phyloP scores from a whole-genome alignment of 805 yeast species.

The Jamesozyma gamospora region DNA sequence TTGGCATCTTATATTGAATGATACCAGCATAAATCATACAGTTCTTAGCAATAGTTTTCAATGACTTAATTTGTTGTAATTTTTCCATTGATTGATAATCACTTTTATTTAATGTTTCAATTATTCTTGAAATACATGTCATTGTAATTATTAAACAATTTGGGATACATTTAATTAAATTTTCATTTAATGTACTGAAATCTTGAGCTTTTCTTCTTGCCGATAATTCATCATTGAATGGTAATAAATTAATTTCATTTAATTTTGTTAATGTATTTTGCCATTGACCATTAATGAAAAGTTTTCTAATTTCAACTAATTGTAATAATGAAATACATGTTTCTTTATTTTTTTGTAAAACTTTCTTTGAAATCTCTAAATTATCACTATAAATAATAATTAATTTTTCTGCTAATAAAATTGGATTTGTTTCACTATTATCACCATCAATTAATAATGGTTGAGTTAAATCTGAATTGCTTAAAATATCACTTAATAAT shows the following conservation, averaged over 20 bases:
- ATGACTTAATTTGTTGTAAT: slow-evolving; percentile 43
- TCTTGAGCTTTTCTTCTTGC: slow-evolving; percentile 65
- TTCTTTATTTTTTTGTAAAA: slow-evolving; percentile 46
- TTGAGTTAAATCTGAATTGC: slow-evolving; percentile 58
- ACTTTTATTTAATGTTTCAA: slow-evolving; percentile 33
- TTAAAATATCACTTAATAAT: slow-evolving; percentile 65
- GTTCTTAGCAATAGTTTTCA: slow-evolving; percentile 62
- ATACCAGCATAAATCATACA: slow-evolving; percentile 94
- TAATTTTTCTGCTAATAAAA: slow-evolving; percentile 29
- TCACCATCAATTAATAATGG: slow-evolving; percentile 35
- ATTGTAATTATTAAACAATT: slow-evolving; percentile 68
- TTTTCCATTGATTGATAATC: slow-evolving; percentile 37
- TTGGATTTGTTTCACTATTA: slow-evolving; percentile 36
- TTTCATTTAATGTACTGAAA: slow-evolving; percentile 53
- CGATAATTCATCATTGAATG: slow-evolving; percentile 46
- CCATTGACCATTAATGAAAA: slow-evolving; percentile 48
- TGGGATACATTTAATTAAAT: slow-evolving; percentile 71
- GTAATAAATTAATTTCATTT: slow-evolving; percentile 54
- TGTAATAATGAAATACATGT: slow-evolving; percentile 56
- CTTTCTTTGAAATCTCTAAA: slow-evolving; percentile 46
- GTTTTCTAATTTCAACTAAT: slow-evolving; percentile 57
- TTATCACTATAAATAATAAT: slow-evolving; percentile 38
- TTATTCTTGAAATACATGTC: slow-evolving; percentile 59
- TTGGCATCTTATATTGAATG: slow-evolving; percentile 86
- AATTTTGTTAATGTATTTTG: slow-evolving; percentile 46